phyloP scores from a whole-genome alignment of 2,329 filamentous ascomycete genomes.

The Ascochyta clinopodiicola region DNA sequence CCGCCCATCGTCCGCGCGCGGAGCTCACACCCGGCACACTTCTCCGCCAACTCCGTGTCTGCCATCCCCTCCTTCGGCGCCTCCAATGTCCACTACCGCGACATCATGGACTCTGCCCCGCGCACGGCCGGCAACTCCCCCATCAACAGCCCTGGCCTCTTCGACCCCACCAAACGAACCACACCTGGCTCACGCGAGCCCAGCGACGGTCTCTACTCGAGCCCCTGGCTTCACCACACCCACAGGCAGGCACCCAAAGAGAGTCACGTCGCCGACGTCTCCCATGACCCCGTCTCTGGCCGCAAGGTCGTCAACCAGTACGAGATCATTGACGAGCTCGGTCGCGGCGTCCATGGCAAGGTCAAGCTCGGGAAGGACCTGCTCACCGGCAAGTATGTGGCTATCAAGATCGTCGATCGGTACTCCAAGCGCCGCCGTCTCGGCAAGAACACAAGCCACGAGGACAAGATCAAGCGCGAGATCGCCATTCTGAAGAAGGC shows the following conservation, averaged over 20 bases:
- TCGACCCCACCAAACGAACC: constrained; percentile 47
- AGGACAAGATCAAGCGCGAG: constrained; percentile 89
- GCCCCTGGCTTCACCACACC: constrained; percentile 58
- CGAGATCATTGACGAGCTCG: constrained; percentile 94
- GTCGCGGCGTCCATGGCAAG: constrained; percentile 94
- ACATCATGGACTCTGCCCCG: constrained; percentile 48
- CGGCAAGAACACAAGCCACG: constrained; percentile 73
- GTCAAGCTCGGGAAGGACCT: constrained; percentile 91
- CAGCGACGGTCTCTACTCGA: constrained; percentile 54
- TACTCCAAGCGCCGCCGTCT: constrained; percentile 92
- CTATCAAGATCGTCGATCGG: constrained; percentile 97
- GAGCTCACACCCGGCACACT: constrained; percentile 52
- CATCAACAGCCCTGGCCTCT: constrained; percentile 56
- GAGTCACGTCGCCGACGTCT: constrained; percentile 89
- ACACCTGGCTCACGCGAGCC: constrained; percentile 38
- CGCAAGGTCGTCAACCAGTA: constrained; percentile 98
- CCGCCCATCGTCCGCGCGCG: constrained; percentile 50
- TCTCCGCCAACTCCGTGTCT: constrained; percentile 47
- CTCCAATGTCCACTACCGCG: constrained; percentile 39
- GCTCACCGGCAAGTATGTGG: constrained; percentile 77
- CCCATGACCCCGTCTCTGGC: constrained; percentile 85
- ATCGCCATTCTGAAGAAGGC: constrained; percentile 99
- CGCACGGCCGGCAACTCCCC: constrained; percentile 56
- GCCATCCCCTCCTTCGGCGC: constrained; percentile 51
- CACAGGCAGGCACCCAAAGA: constrained; percentile 59